These are phyloP conservation scores for Phlebiopsis gigantea DNA, from an alignment of 768 basidiomycete species.

Conservation along the genomic window DNA sequence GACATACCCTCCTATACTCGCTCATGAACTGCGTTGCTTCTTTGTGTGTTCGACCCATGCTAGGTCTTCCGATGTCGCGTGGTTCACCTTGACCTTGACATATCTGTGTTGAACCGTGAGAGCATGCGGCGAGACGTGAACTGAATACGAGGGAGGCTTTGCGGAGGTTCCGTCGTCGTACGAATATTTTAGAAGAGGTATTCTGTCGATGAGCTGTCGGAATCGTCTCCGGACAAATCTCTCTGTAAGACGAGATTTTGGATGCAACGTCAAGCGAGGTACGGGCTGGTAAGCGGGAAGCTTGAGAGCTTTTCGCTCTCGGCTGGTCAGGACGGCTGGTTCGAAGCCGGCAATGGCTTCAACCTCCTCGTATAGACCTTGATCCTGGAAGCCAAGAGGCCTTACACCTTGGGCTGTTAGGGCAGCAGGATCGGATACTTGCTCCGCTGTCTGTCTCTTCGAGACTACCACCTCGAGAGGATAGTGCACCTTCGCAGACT, in stretches of 20 bases:
- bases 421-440: constrained; percentile 9
- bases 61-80: not conserved
- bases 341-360: constrained; percentile 36
- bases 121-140: not conserved
- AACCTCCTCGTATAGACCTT: constrained; percentile 39
- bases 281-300: not conserved
- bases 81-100: not conserved
- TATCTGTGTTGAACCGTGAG: not conserved
- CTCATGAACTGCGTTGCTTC: not conserved
- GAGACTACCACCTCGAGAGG: constrained; percentile 47
- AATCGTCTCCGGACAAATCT: constrained; percentile 45
- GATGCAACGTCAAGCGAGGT: not conserved
- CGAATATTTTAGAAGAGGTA: constrained; percentile 48
- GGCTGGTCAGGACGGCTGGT: constrained; percentile 12
- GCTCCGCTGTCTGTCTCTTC: not conserved
- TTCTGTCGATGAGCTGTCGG: constrained; percentile 49
- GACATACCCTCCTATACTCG: not conserved
- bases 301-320: constrained; percentile 1
- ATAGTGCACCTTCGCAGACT: constrained; percentile 51
- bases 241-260: not conserved
- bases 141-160: constrained; percentile 12
- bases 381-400: constrained; percentile 37
- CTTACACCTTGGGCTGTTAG: constrained; percentile 27
- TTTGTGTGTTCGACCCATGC: not conserved
- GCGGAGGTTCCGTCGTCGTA: not conserved